phyloP scores from a whole-genome alignment of 139 green algal species.

The Coelastrella sp. region DNA sequence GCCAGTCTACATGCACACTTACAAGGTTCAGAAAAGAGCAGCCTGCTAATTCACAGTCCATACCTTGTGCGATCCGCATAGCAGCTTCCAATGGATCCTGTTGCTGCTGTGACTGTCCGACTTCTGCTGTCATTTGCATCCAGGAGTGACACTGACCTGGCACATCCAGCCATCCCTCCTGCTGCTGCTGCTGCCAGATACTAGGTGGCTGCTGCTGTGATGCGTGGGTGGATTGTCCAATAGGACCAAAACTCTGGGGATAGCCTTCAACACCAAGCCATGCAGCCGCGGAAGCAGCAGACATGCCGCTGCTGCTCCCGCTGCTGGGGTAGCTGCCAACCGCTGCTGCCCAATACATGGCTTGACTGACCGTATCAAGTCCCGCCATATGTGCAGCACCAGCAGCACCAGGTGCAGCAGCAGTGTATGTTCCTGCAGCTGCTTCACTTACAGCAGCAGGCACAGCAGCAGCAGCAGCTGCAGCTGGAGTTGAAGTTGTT shows the following conservation, averaged over 20 bases:
- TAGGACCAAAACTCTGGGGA: too few species aligned
- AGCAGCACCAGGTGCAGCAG: not conserved
- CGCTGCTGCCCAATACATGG: too few species aligned
- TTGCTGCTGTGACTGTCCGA: constrained; percentile 26
- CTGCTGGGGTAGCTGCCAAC: not conserved
- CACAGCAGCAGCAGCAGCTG: not conserved
- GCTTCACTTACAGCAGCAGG: not conserved
- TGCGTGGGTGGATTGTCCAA: too few species aligned
- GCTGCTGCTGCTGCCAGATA: constrained; percentile 35
- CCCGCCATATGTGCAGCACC: not conserved
- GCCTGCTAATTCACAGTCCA: too few species aligned
- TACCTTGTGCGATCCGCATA: not conserved
- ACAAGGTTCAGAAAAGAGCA: too few species aligned
- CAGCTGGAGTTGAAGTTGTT: not conserved
- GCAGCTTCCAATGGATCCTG: not conserved
- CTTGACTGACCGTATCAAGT: too few species aligned
- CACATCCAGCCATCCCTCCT: constrained; percentile 1
- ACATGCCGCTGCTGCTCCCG: constrained; percentile 18
- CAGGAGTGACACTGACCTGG: not conserved
- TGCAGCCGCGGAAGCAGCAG: not conserved
- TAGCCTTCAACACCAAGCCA: not conserved
- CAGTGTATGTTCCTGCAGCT: not conserved
- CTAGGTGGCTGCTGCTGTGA: not conserved
- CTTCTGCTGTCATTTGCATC: not conserved
- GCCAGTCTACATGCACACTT: too few species aligned